Conservation (phyloP, 441 rosid genomes). For the Iberis amara region DNA sequence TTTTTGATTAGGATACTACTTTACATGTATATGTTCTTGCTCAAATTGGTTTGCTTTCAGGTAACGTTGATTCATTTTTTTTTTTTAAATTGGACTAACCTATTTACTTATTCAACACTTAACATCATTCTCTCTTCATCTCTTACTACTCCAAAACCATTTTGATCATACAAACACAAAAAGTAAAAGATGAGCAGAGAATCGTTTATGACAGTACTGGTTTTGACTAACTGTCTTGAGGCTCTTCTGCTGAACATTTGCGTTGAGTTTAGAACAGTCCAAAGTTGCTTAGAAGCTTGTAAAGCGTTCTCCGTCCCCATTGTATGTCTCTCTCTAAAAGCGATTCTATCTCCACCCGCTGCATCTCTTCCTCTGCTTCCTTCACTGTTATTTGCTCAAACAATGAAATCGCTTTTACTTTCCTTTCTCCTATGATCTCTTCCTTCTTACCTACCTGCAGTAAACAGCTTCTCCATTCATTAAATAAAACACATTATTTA, state of each 20-base stretch:
- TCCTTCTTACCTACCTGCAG: slow-evolving; percentile 45
- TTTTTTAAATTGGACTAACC: no score
- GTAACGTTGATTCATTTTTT: no score
- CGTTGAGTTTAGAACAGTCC: slow-evolving; percentile 37
- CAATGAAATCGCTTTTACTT: slow-evolving; percentile 21
- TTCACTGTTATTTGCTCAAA: slow-evolving; percentile 16
- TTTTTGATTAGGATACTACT: no score
- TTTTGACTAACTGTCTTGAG: slow-evolving; percentile 22
- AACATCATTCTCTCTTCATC: no score
- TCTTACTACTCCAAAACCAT: no score
- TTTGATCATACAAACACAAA: background rate
- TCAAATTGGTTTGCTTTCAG: no score
- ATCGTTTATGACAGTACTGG: slow-evolving; percentile 13
- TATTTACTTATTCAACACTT: no score
- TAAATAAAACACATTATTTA: background rate
- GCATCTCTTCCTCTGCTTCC: slow-evolving; percentile 25
- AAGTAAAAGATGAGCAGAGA: slow-evolving; percentile 11
- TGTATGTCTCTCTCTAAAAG: slow-evolving; percentile 43
- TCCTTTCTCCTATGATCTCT: slow-evolving; percentile 10
- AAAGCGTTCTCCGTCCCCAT: slow-evolving; percentile 59
- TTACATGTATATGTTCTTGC: no score
- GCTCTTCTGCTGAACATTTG: slow-evolving; percentile 16
- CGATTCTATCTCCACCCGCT: slow-evolving; percentile 23
- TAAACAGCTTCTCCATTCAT: slow-evolving; percentile 12
- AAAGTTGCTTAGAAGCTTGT: slow-evolving; percentile 48